Evolutionary conservation across 495 filamentous ascomycete genomes (phyloP), one percentile per base, ranked within the genome.

Genomic region (Neurospora hispaniola): DNA sequence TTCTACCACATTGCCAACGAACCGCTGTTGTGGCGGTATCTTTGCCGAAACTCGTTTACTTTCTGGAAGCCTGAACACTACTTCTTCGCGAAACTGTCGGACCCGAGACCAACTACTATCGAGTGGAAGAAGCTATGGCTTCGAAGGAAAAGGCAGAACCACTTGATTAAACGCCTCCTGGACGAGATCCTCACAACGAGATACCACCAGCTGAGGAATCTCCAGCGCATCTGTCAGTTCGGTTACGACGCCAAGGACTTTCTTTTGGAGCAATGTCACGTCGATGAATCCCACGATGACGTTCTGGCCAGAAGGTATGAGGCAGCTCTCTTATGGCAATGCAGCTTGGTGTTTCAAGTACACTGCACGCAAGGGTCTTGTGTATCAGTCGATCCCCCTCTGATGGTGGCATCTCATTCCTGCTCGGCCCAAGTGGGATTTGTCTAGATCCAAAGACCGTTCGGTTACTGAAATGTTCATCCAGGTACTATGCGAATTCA

Each of bases 171-270:
- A 18, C 78, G 77, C 14, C 78, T 90, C 23, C 81, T 99, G 68
- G 86, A 97, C 72, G 86, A 85, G 69, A 90, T 97, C 68, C 82
- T 98, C 59, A 80, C 82, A 38, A 88, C 85, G 20, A 92, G 93
- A 77, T 85, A 87, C 31, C 85, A 87, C 66, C 90, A 94, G 27
- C 88, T 94, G 54, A 83, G 86, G 69, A 90, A 90, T 77, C 89
- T 91, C 70, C 86, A 91, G 72, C 79, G 85, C 43, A 91, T 99
- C 70, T 88, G 90, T 71, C 80, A 84, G 54, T 82, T 89, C 75
- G 96, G 94, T 1, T 95, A 92, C 73, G 94, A 98, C 86, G 93
- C 89, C 27, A 97, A 97, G 78, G 96, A 97, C 78, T 89, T 88
- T 31, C 85, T 99, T 44, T 75, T 95, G 54, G 84, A 86, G 72